These are phyloP conservation scores for Diaporthe batatas DNA, from an alignment of 2,329 filamentous ascomycete species.

Conservation along the genomic window DNA sequence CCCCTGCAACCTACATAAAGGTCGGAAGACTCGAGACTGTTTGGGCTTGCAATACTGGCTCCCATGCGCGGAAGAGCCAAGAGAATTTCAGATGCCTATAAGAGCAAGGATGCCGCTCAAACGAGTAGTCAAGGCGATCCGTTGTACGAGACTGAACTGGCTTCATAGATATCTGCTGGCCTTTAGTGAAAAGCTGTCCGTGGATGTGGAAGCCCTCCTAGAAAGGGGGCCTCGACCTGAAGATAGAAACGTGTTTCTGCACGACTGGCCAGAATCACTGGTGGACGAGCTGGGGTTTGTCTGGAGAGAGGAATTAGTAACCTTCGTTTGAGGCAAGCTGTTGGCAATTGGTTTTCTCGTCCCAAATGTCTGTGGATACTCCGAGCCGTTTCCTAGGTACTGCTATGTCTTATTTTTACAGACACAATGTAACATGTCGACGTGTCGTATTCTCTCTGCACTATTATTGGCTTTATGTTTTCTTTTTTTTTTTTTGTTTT, in stretches of 20 bases:
- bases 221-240: not conserved
- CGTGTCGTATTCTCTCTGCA: too few relatives aligned
- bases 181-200: not conserved
- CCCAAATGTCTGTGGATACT: too few relatives aligned
- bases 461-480: too few relatives aligned
- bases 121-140: not conserved
- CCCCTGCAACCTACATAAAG: not conserved
- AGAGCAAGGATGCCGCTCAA: not conserved
- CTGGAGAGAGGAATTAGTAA: not conserved
- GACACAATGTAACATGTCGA: too few relatives aligned
- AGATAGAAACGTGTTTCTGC: not conserved
- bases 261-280: not conserved
- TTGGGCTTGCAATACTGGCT: not conserved
- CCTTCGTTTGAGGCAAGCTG: not conserved
- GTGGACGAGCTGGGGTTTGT: not conserved
- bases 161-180: not conserved
- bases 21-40: fast-evolving
- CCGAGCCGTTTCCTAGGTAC: too few relatives aligned
- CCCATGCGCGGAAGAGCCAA: not conserved
- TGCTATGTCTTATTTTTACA: too few relatives aligned
- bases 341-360: not conserved
- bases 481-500: too few relatives aligned
- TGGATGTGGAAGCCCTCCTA: not conserved
- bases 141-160: not conserved
- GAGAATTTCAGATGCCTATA: not conserved